phyloP scores from a whole-genome alignment of 1,284 basidiomycete genomes.

The Farysia itapuensis region DNA sequence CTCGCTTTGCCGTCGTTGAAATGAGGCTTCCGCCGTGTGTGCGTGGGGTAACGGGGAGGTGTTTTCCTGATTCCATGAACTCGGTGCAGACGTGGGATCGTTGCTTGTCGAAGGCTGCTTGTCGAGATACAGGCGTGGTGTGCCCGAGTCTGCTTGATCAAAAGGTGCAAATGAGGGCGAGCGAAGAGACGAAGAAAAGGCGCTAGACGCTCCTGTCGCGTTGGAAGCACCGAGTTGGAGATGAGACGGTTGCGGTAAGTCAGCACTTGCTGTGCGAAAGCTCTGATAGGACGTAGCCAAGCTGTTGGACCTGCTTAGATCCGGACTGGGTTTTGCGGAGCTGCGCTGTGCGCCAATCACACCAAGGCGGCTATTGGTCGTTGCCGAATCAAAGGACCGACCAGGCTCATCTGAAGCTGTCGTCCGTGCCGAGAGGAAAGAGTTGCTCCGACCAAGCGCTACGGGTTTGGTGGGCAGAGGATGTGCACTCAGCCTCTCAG shows the following conservation, averaged over 20 bases:
- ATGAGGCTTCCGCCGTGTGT: too few species aligned
- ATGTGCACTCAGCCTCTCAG: constrained; percentile 5
- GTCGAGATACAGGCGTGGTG: constrained; percentile 27
- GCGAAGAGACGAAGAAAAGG: constrained; percentile 1
- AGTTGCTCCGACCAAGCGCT: constrained; percentile 17
- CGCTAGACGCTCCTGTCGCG: constrained; percentile 1
- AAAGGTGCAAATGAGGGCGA: constrained; percentile 15
- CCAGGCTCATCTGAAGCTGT: constrained; percentile 9
- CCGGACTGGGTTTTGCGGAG: constrained; percentile 5
- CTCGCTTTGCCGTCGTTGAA: too few species aligned
- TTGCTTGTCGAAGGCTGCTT: constrained; percentile 23
- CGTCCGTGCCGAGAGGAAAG: constrained; percentile 8
- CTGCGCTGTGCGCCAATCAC: too few species aligned
- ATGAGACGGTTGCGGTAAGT: constrained; percentile 10
- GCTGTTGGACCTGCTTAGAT: constrained; percentile 31
- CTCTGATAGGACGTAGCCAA: constrained; percentile 21
- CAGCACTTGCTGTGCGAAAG: constrained; percentile 28
- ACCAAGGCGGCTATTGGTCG: too few species aligned
- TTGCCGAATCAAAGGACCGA: constrained; percentile 20
- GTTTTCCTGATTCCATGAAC: too few species aligned
- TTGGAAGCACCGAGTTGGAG: background rate
- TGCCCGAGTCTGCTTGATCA: constrained; percentile 26
- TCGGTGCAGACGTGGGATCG: too few species aligned
- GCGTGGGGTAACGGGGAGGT: background rate
- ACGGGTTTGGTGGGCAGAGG: constrained; percentile 29